Evolutionary conservation across 148 eudicot genomes (phyloP).

Genomic region (Nepenthes mirabilis): DNA sequence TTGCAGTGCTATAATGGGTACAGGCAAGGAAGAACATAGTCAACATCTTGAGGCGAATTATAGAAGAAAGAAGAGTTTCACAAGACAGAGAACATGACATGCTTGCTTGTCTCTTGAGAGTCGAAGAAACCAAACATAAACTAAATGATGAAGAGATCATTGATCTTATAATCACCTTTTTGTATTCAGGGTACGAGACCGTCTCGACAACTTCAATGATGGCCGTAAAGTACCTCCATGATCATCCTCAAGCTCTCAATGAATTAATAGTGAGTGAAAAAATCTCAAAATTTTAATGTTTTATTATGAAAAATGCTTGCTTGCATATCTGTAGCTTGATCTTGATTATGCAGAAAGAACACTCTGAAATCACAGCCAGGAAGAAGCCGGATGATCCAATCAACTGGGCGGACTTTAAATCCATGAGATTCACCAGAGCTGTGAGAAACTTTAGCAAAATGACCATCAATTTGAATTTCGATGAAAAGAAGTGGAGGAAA

Average conservation of each 20-base stretch:
- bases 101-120: conserved; percentile 52
- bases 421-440: conserved; percentile 91
- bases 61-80: conserved; percentile 57
- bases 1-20: neutral
- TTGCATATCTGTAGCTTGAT: neutral
- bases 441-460: conserved; percentile 29
- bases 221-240: conserved; percentile 99
- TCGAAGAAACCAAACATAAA: conserved; percentile 40
- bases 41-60: conserved; percentile 37
- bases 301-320: neutral
- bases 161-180: conserved; percentile 85
- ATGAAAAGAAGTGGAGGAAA: too few relatives aligned
- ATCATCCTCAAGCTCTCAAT: conserved; percentile 81
- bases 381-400: conserved; percentile 72
- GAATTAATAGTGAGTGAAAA: conserved; percentile 62
- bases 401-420: conserved; percentile 71
- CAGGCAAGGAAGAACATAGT: conserved; percentile 80
- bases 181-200: conserved; percentile 96
- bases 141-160: conserved; percentile 86
- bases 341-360: conserved; percentile 51
- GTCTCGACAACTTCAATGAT: conserved; percentile 99
- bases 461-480: too few relatives aligned
- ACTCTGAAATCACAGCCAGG: conserved; percentile 64
- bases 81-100: conserved; percentile 38
- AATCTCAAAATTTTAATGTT: neutral